phyloP scores from a whole-genome alignment of 257 asterid species.

The Sherardia arvensis region DNA sequence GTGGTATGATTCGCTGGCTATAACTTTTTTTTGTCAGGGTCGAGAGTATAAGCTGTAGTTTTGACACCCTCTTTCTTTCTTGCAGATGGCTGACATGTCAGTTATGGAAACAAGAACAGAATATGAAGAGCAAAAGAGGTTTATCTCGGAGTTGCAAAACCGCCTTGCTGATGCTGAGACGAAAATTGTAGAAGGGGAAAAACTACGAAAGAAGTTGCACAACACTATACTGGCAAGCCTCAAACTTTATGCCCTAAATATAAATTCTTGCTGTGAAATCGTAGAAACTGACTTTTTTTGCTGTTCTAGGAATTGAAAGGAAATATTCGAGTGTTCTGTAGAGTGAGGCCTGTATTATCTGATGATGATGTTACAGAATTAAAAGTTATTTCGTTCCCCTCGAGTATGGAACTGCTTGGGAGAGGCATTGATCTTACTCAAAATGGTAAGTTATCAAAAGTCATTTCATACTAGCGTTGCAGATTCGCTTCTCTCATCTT shows the following conservation, averaged over 20 bases:
- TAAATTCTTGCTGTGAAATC: neutral
- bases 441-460: slow-evolving; percentile 57
- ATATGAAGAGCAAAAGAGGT: slow-evolving; percentile 52
- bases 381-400: slow-evolving; percentile 69
- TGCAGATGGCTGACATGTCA: slow-evolving; percentile 61
- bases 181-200: slow-evolving; percentile 77
- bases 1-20: slow-evolving; percentile 36
- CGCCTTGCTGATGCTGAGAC: slow-evolving; percentile 76
- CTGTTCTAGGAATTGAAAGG: slow-evolving; percentile 77
- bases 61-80: slow-evolving; percentile 1
- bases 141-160: slow-evolving; percentile 39
- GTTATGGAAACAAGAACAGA: slow-evolving; percentile 56
- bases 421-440: slow-evolving; percentile 73
- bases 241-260: neutral
- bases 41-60: neutral
- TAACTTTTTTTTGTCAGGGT: neutral
- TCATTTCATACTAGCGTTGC: neutral
- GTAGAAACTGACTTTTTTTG: slow-evolving; percentile 11
- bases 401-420: slow-evolving; percentile 55
- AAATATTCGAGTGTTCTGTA: slow-evolving; percentile 85
- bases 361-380: slow-evolving; percentile 62
- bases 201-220: slow-evolving; percentile 78
- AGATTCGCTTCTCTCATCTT: slow-evolving; percentile 1
- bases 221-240: slow-evolving; percentile 77
- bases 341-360: slow-evolving; percentile 78